Percentiles rank a stretch among this genome's conserved stretches.
phyloP scores from a whole-genome alignment of 2,329 filamentous ascomycete genomes.

The Diaporthe longicolla region DNA sequence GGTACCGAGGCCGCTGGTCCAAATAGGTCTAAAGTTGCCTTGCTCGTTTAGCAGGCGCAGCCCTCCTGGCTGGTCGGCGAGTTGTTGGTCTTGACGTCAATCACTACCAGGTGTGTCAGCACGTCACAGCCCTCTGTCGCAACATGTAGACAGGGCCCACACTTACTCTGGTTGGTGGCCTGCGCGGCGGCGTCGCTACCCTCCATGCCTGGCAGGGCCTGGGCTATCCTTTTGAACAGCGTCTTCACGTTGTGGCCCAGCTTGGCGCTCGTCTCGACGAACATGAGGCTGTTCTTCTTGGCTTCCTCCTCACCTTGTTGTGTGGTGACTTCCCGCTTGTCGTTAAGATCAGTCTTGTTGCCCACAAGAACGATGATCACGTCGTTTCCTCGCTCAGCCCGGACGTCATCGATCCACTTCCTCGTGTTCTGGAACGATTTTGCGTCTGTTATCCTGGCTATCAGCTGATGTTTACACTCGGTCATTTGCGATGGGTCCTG shows the following conservation, averaged over 20 bases:
- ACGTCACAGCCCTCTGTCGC: slow-evolving; percentile 1
- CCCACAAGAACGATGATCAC: slow-evolving; percentile 99
- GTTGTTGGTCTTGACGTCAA: slow-evolving; percentile 89
- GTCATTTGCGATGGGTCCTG: slow-evolving; percentile 37
- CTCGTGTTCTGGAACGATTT: slow-evolving; percentile 99
- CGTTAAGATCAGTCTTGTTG: slow-evolving; percentile 99
- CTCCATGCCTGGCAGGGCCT: slow-evolving; percentile 98
- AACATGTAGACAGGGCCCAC: slow-evolving; percentile 6
- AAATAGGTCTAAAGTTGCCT: slow-evolving; percentile 9
- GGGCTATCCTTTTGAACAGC: slow-evolving; percentile 97
- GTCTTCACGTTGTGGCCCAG: slow-evolving; percentile 98
- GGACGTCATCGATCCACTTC: slow-evolving; percentile 99
- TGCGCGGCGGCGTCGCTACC: slow-evolving; percentile 84
- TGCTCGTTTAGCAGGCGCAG: slow-evolving; percentile 71
- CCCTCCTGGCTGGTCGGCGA: slow-evolving; percentile 79
- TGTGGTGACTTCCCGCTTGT: slow-evolving; percentile 97
- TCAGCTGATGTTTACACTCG: slow-evolving; percentile 6
- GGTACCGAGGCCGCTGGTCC: slow-evolving; percentile 8
- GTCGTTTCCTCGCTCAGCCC: slow-evolving; percentile 96
- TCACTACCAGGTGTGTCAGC: slow-evolving; percentile 72
- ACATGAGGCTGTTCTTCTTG: slow-evolving; percentile 98
- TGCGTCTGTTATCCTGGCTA: slow-evolving; percentile 68
- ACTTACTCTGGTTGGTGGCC: slow-evolving; percentile 82
- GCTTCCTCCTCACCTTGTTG: slow-evolving; percentile 98
- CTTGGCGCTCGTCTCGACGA: slow-evolving; percentile 99